These are phyloP conservation scores for Zalerion maritima DNA, from an alignment of 495 filamentous ascomycete species.

Conservation along the genomic window DNA sequence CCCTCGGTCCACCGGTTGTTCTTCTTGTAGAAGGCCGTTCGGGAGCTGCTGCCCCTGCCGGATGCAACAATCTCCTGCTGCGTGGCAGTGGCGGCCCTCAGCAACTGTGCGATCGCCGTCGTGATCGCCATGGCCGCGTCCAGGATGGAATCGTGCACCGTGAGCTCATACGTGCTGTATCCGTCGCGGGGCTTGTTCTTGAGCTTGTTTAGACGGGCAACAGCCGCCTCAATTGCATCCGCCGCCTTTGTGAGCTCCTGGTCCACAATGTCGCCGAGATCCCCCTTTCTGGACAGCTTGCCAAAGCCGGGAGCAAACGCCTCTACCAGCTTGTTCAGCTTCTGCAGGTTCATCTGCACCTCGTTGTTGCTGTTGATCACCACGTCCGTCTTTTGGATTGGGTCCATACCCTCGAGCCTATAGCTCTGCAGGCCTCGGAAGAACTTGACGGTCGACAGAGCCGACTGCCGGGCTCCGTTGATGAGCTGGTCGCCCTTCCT, in stretches of 20 bases:
- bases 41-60: conserved; percentile 73
- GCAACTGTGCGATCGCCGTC: conserved; percentile 87
- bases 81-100: conserved; percentile 86
- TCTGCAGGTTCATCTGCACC: conserved; percentile 80
- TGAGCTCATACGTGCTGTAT: conserved; percentile 92
- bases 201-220: conserved; percentile 73
- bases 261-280: conserved; percentile 88
- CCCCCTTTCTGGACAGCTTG: conserved; percentile 65
- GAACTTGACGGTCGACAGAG: conserved; percentile 81
- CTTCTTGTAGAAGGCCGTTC: conserved; percentile 98
- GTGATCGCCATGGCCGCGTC: conserved; percentile 91
- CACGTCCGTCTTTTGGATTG: conserved; percentile 79
- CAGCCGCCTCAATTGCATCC: conserved; percentile 84
- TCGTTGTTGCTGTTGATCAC: conserved; percentile 95
- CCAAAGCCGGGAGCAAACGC: conserved; percentile 72
- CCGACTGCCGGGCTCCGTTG: conserved; percentile 68
- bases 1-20: conserved; percentile 96
- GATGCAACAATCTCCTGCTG: conserved; percentile 97
- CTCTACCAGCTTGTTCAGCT: conserved; percentile 82
- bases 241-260: conserved; percentile 85
- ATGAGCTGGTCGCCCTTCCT: conserved; percentile 78
- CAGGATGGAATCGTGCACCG: conserved; percentile 86
- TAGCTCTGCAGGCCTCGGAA: conserved; percentile 91
- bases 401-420: conserved; percentile 75
- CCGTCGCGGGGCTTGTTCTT: conserved; percentile 86